These are phyloP conservation scores for Metschnikowia bowlesiae DNA, from an alignment of 805 yeast genomes.

Conservation along the genomic window DNA sequence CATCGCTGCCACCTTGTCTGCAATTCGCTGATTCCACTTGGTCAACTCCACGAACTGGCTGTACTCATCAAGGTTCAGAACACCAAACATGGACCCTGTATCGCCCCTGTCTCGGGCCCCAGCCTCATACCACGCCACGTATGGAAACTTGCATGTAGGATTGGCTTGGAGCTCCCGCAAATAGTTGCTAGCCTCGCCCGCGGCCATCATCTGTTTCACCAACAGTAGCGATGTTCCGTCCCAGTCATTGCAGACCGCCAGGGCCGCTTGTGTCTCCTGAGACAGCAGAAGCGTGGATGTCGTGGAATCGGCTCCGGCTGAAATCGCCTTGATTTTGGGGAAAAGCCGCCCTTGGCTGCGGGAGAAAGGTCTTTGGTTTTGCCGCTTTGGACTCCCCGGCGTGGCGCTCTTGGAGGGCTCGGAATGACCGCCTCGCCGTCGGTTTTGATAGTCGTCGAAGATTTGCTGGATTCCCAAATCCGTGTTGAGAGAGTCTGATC, in stretches of 20 bases:
- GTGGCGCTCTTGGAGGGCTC: not conserved
- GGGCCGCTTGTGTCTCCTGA: not conserved
- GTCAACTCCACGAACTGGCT: conserved; percentile 29
- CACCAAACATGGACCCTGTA: conserved; percentile 19
- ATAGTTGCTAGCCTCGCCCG: not conserved
- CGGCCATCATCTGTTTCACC: not conserved
- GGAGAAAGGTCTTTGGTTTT: not conserved
- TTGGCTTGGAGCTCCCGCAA: not conserved
- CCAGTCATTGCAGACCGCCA: not conserved
- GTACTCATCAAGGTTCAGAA: conserved; percentile 34
- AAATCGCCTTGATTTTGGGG: not conserved
- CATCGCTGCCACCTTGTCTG: conserved; percentile 14
- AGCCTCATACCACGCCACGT: conserved; percentile 11
- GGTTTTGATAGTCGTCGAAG: not conserved
- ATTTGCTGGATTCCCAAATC: conserved; percentile 1
- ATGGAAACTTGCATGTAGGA: conserved; percentile 7
- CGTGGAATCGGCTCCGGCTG: not conserved
- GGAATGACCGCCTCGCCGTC: not conserved
- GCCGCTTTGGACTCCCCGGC: not conserved
- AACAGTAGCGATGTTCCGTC: not conserved
- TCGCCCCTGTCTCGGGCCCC: conserved; percentile 1
- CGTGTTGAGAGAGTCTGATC: not conserved
- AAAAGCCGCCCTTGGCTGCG: not conserved
- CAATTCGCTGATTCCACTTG: conserved; percentile 31
- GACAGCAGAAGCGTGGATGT: not conserved